These are phyloP conservation scores for Botrytis squamosa DNA, from an alignment of 2,329 filamentous ascomycete genomes.

Conservation along the genomic window DNA sequence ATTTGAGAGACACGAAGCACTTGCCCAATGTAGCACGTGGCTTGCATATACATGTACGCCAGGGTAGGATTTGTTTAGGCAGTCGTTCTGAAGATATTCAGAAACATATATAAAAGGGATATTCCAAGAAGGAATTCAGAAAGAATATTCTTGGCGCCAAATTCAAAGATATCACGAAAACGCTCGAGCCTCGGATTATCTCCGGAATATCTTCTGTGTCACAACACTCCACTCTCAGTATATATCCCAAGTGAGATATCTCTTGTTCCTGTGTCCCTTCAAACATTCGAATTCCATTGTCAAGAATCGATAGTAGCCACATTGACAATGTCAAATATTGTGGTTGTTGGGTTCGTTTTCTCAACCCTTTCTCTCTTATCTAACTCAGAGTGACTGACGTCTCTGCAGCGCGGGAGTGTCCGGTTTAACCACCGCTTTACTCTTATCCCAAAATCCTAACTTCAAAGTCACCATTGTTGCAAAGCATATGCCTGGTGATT, in stretches of 20 bases:
- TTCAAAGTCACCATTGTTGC: conserved; percentile 70
- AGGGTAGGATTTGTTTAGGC: not conserved
- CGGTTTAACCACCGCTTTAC: conserved; percentile 63
- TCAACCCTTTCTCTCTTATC: conserved; percentile 23
- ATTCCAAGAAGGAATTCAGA: not conserved
- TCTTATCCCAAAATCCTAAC: conserved; percentile 54
- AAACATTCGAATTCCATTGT: not conserved
- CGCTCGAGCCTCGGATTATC: not conserved
- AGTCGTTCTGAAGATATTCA: not conserved
- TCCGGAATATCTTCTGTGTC: not conserved
- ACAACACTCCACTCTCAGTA: not conserved
- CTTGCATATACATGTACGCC: not conserved
- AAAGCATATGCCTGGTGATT: conserved; percentile 92
- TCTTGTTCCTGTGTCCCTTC: not conserved
- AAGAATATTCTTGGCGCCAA: not conserved
- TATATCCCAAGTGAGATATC: not conserved
- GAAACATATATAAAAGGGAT: not conserved
- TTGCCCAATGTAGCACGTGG: not conserved
- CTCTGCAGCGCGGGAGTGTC: conserved; percentile 59
- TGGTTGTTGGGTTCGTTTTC: conserved; percentile 40
- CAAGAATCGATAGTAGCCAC: not conserved
- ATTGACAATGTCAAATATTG: conserved; percentile 40
- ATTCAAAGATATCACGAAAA: not conserved
- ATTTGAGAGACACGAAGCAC: not conserved
- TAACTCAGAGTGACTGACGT: conserved; percentile 3